Conservation (phyloP, 768 basidiomycete species). For the Calocybe gangraenosa region DNA sequence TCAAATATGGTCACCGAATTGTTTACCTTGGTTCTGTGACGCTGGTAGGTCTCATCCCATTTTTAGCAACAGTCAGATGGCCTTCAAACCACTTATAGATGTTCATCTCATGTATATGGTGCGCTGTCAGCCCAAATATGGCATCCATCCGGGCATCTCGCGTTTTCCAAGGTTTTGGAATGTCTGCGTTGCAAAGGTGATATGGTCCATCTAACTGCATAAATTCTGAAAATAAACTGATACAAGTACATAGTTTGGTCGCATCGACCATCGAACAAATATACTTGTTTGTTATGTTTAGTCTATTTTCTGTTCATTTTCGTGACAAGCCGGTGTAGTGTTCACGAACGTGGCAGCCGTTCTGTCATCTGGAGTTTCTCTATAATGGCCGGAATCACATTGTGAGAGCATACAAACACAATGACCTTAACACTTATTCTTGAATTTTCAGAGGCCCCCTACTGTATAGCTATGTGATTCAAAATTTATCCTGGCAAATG, state of each 20-base stretch:
- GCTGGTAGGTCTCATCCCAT: slow-evolving; percentile 22
- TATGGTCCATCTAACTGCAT: not conserved
- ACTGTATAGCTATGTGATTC: slow-evolving; percentile 43
- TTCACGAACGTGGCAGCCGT: slow-evolving; percentile 40
- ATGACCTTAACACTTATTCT: not conserved
- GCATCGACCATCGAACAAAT: slow-evolving; percentile 41
- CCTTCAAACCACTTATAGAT: slow-evolving; percentile 22
- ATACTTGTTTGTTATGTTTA: slow-evolving; percentile 24
- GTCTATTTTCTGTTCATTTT: not conserved
- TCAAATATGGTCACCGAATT: slow-evolving; percentile 42
- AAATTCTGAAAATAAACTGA: too few relatives aligned
- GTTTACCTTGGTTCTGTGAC: slow-evolving; percentile 38
- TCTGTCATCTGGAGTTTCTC: slow-evolving; percentile 42
- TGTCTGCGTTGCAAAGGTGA: slow-evolving; percentile 39
- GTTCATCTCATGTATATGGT: slow-evolving; percentile 43
- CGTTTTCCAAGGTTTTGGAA: slow-evolving; percentile 43
- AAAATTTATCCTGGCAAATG: slow-evolving; percentile 38
- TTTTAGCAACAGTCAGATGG: not conserved
- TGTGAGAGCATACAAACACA: slow-evolving; percentile 21
- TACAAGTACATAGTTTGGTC: slow-evolving; percentile 25
- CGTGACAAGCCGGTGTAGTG: slow-evolving; percentile 17
- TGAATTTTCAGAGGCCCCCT: slow-evolving; percentile 29
- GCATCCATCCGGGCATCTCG: slow-evolving; percentile 37
- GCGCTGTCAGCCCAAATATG: slow-evolving; percentile 36
- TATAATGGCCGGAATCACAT: slow-evolving; percentile 37